Evolutionary conservation across 2,329 filamentous ascomycete genomes (phyloP), one percentile per base, ranked within the genome.

Genomic region (Colletotrichum lupini): DNA sequence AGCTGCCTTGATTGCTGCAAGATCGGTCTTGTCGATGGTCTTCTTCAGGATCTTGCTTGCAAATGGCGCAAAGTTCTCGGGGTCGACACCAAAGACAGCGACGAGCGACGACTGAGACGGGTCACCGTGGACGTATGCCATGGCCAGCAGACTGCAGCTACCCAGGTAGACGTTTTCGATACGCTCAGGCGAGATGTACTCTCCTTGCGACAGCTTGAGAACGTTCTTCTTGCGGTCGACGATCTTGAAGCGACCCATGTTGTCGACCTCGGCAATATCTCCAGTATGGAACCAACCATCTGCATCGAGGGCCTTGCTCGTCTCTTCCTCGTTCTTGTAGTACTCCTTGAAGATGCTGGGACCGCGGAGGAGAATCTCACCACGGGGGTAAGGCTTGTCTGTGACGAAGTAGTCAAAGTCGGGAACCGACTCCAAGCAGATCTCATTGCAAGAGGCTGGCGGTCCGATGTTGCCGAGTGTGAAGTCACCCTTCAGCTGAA

Each of bases 141-240:
- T 93, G 26, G 92, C 90, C 30, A 98, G 85, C 77, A 95, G 92
- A 76, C 90, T 92, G 75, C 92, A 92, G 84, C 93, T 95, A 75
- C 93, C 94, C 75, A 97, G 87, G 82, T 95, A 97, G 46, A 98
- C 93, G 82, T 98, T 98, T 87, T 99, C 97, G 80, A 99, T 94
- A 70, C 95, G 94, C 85, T 99, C 97, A 16, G 97, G 97, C 1
- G 95, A 98, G 79, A 99, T 95, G 85, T 99, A 99, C 85, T 99
- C 97, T 82, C 97, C 97, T 84, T 99, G 97, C 0, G 96, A 92
- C 68, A 99, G 91, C 89, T 99, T 99, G 81, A 99, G 91, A n/a
- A 99, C 94, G 84, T 98, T 98, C 93, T 99, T 99, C 85, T 95
- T 93, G 78, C 97, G 95, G 83, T 99, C 97, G 78, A 99, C 93